phyloP scores from a whole-genome alignment of 306 rosid species.

The Gastrolobium villosum region DNA sequence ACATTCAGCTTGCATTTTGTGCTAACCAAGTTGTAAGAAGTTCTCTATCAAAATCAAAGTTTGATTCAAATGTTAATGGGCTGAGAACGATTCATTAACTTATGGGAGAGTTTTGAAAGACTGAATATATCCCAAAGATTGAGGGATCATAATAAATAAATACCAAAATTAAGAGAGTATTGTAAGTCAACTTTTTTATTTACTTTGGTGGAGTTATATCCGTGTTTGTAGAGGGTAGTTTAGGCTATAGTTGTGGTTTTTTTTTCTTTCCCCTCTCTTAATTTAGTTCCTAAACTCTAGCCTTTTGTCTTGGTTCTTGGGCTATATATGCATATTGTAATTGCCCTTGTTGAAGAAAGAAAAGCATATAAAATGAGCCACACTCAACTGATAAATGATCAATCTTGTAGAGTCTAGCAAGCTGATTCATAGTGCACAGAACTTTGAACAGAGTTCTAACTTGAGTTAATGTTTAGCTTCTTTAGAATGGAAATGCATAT shows the following conservation, averaged over 20 bases:
- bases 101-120: background rate
- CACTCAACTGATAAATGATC: background rate
- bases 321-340: background rate
- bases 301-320: background rate
- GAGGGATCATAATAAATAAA: background rate
- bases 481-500: background rate
- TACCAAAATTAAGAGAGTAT: background rate
- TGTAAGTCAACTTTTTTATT: background rate
- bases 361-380: background rate
- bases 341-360: background rate
- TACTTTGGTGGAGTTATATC: background rate
- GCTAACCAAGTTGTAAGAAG: too few species aligned
- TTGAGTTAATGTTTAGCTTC: background rate
- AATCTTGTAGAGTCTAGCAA: background rate
- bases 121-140: background rate
- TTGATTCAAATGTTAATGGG: too few species aligned
- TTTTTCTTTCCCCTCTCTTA: too few species aligned
- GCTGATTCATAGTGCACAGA: background rate
- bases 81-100: too few species aligned
- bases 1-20: too few species aligned
- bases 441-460: background rate
- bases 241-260: background rate
- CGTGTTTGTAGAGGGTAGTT: background rate
- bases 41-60: too few species aligned
- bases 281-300: too few species aligned